A percentile compares a stretch with the other conserved stretches of the same genome.
These are phyloP conservation scores for Penicillium sp. DNA, from an alignment of 2,329 filamentous ascomycete species.

Conservation along the genomic window DNA sequence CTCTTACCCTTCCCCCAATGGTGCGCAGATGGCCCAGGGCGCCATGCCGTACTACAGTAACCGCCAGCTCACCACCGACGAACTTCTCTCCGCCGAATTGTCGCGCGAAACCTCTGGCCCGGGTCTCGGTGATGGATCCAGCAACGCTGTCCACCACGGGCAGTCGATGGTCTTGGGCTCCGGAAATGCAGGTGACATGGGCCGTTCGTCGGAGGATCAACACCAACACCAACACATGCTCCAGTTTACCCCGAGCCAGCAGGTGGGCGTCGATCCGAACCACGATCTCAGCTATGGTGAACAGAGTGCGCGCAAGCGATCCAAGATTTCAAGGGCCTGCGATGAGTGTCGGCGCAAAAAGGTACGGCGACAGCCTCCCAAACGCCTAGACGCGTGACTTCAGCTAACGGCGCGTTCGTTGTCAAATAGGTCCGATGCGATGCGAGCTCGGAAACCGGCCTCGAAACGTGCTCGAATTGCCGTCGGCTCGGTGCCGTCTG, in stretches of 20 bases:
- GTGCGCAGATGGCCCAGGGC: slow-evolving; percentile 45
- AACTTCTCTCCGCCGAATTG: slow-evolving; percentile 48
- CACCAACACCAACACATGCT: slow-evolving; percentile 43
- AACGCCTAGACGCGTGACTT: slow-evolving; percentile 14
- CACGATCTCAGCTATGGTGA: slow-evolving; percentile 55
- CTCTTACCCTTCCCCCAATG: slow-evolving; percentile 47
- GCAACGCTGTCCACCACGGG: slow-evolving; percentile 41
- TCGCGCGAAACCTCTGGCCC: slow-evolving; percentile 47
- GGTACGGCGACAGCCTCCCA: slow-evolving; percentile 35
- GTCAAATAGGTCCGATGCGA: slow-evolving; percentile 71
- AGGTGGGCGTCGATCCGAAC: slow-evolving; percentile 46
- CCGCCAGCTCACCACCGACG: slow-evolving; percentile 47
- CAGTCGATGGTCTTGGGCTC: slow-evolving; percentile 42
- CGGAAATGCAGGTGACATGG: slow-evolving; percentile 39
- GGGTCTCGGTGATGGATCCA: slow-evolving; percentile 42
- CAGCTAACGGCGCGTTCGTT: slow-evolving; percentile 20
- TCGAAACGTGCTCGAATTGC: slow-evolving; percentile 78
- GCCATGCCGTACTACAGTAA: slow-evolving; percentile 45
- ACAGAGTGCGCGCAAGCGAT: slow-evolving; percentile 69
- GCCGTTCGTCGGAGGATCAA: slow-evolving; percentile 40
- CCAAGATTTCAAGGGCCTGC: slow-evolving; percentile 83
- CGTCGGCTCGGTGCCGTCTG: slow-evolving; percentile 72
- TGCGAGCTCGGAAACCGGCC: slow-evolving; percentile 69
- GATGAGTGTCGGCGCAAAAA: slow-evolving; percentile 88
- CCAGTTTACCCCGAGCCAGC: slow-evolving; percentile 44